A percentile compares a stretch with the other conserved stretches of the same genome.
Conservation (phyloP, 148 eudicot species). For the Silene conica region DNA sequence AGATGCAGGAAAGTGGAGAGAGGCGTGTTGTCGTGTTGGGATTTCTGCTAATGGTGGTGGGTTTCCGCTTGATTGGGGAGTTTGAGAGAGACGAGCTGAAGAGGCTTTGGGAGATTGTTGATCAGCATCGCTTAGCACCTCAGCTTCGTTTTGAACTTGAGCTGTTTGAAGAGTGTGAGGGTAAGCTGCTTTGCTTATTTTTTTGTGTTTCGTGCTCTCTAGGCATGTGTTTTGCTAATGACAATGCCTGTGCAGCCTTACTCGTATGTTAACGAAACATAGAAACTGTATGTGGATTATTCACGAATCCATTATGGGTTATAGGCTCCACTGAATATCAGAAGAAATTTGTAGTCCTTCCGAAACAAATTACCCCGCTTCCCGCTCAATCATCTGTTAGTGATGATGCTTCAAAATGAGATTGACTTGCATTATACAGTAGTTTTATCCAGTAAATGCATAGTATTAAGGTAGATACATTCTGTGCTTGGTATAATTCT, state of each 20-base stretch:
- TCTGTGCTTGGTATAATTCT: too few species aligned
- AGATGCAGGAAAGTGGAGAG: constrained; percentile 19
- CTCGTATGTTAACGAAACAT: too few species aligned
- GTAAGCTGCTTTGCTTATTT: background rate
- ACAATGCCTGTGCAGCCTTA: background rate
- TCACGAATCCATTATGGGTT: too few species aligned
- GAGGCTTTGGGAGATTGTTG: constrained; percentile 5
- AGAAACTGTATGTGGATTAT: too few species aligned
- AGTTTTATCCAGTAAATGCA: too few species aligned
- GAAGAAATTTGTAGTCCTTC: too few species aligned
- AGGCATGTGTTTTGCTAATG: background rate
- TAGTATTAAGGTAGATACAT: too few species aligned
- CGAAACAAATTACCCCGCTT: too few species aligned
- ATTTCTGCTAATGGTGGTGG: constrained; percentile 20
- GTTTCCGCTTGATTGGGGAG: background rate
- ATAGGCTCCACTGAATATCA: too few species aligned
- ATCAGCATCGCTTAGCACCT: constrained; percentile 18
- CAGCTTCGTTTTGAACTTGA: constrained; percentile 10
- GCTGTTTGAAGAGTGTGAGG: constrained; percentile 6
- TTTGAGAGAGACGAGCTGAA: constrained; percentile 15
- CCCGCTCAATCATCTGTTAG: too few species aligned
- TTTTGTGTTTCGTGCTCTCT: background rate
- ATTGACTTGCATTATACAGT: too few species aligned
- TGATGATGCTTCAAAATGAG: too few species aligned
- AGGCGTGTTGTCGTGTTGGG: constrained; percentile 11